Evolutionary conservation across 2,329 filamentous ascomycete genomes (phyloP), one percentile per base, ranked within the genome.

Genomic region (Beauveria medogensis): DNA sequence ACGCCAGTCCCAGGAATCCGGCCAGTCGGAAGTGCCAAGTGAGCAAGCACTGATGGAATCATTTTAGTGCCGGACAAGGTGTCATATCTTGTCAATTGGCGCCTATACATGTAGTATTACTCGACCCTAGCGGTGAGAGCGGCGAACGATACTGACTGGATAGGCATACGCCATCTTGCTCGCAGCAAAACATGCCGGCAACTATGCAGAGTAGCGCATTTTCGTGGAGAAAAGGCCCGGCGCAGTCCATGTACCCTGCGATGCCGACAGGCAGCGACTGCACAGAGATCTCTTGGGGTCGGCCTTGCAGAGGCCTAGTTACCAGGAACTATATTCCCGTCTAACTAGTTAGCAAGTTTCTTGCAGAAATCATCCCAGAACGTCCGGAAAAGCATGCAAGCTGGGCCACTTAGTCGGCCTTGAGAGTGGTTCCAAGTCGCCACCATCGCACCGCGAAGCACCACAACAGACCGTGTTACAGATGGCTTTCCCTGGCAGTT

Each of bases 241-340:
- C 22, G 47, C 41, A 18, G 41, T 18, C 53, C 46, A 44, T 61
- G 59, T 55, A 55, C 46, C 54, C 47, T 58, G 53, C 60, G 47
- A 61, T 57, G 51, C 24, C 46, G 52, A 51, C 47, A 55, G 55
- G 30, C 22, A 48, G 30, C 40, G 26, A 34, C 47, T 62, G 60
- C 55, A 62, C 40, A 59, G 51, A 62, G 55, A 59, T 59, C 55
- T 55, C 55, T 59, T 46, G 41, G 60, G 55, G 60, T 52, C 55
- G 52, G 48, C 50, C 24, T 22, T 37, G 55, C 50, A 52, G 55
- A 34, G 60, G 55, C 55, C 51, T 44, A 16, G 34, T 37, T 6
- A 52, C 55, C 55, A 62, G 50, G 61, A 30, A 55, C 47, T 26
- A 52, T 22, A 43, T 40, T n/a, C 12, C 44, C 52, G 59, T 47